Percentiles rank a stretch among this genome's conserved stretches.
Evolutionary conservation across 2,329 filamentous ascomycete species (phyloP).

Genomic region (Cladosporium halotolerans): DNA sequence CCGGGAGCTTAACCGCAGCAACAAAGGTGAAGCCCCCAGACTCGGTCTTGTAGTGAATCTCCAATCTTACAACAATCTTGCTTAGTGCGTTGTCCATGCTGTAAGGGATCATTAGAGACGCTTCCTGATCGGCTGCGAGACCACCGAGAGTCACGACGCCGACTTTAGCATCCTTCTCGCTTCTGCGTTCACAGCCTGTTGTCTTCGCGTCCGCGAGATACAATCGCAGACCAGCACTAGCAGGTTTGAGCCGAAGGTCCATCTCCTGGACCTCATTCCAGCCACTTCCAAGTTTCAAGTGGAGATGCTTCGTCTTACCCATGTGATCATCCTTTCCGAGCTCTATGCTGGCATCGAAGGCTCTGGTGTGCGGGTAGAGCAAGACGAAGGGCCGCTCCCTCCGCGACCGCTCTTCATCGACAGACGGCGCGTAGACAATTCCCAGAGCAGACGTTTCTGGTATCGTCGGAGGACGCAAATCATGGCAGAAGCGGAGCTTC

Average conservation of each 20-base stretch:
- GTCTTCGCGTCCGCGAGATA: conserved; percentile 45
- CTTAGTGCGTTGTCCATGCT: conserved; percentile 62
- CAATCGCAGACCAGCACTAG: conserved; percentile 55
- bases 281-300: conserved; percentile 66
- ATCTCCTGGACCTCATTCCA: conserved; percentile 58
- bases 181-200: neutral
- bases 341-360: conserved; percentile 62
- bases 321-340: conserved; percentile 69
- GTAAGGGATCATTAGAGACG: conserved; percentile 69
- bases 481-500: conserved; percentile 61
- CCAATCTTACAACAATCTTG: conserved; percentile 65
- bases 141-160: conserved; percentile 16
- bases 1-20: conserved; percentile 57
- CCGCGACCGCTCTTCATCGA: conserved; percentile 1
- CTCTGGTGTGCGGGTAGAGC: conserved; percentile 63
- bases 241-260: conserved; percentile 49
- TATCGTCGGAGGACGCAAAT: conserved; percentile 43
- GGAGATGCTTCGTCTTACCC: conserved; percentile 69
- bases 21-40: conserved; percentile 42
- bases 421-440: conserved; percentile 7
- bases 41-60: conserved; percentile 24
- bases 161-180: conserved; percentile 13
- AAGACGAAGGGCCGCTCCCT: conserved; percentile 46
- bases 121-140: conserved; percentile 33
- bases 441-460: conserved; percentile 9